These are phyloP conservation scores for Scalesia atractyloides DNA, from an alignment of 129 eudicot genomes.

Conservation along the genomic window DNA sequence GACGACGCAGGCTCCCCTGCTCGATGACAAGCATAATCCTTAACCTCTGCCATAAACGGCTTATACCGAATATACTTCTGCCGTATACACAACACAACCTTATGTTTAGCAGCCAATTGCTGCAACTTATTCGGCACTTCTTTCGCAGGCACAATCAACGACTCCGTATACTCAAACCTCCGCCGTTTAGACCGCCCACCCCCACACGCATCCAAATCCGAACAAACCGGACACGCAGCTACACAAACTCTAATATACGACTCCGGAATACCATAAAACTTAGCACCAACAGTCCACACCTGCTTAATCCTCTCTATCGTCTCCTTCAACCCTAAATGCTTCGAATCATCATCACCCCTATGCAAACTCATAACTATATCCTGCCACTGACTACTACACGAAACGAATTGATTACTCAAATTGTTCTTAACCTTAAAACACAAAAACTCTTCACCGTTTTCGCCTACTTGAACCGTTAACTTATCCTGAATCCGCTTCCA, in stretches of 20 bases:
- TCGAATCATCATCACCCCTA: constrained; percentile 27
- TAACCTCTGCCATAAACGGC: constrained; percentile 84
- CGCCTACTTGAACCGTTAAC: constrained; percentile 48
- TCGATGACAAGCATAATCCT: constrained; percentile 15
- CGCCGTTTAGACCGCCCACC: constrained; percentile 45
- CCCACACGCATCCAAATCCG: constrained; percentile 39
- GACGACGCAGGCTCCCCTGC: constrained; percentile 5
- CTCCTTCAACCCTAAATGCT: constrained; percentile 31
- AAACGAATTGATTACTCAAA: constrained; percentile 61
- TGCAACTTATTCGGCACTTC: constrained; percentile 61
- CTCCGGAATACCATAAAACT: constrained; percentile 89
- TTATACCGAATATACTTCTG: constrained; percentile 87
- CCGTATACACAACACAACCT: constrained; percentile 76
- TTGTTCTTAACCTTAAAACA: constrained; percentile 78
- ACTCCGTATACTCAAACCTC: constrained; percentile 80
- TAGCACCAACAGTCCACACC: constrained; percentile 89
- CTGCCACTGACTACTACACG: constrained; percentile 85
- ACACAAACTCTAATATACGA: constrained; percentile 77
- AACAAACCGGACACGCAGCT: constrained; percentile 51
- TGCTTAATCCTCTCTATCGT: constrained; percentile 15
- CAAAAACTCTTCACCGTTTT: constrained; percentile 45
- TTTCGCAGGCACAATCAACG: constrained; percentile 75
- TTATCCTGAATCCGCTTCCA: constrained; percentile 97
- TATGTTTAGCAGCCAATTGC: constrained; percentile 70
- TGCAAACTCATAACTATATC: constrained; percentile 33